phyloP scores from a whole-genome alignment of 176 grass and related monocot genomes.

The Oryza brachyantha region DNA sequence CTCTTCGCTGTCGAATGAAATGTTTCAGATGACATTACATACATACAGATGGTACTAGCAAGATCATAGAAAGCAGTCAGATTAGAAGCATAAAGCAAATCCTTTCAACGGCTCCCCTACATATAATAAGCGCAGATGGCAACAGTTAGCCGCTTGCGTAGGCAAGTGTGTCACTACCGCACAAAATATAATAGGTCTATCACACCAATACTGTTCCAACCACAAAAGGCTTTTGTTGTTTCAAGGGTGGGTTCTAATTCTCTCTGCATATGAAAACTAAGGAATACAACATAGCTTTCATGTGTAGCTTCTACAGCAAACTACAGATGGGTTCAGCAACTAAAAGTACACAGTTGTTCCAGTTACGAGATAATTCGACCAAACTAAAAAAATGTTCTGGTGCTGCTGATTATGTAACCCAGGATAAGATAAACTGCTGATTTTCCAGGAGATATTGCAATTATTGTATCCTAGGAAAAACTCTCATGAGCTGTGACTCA shows the following conservation, averaged over 20 bases:
- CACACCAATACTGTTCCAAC: conserved; percentile 30
- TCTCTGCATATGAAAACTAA: conserved; percentile 42
- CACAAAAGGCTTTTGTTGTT: conserved; percentile 21
- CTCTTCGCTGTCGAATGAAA: neutral
- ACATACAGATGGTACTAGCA: neutral
- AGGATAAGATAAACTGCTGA: conserved; percentile 11
- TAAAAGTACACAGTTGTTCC: conserved; percentile 31
- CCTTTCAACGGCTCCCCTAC: conserved; percentile 9
- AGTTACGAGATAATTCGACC: neutral
- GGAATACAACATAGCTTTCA: conserved; percentile 45
- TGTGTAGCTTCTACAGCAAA: conserved; percentile 34
- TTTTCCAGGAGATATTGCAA: conserved; percentile 5
- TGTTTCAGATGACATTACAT: neutral
- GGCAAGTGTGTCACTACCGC: conserved; percentile 22
- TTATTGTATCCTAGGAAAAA: conserved; percentile 22
- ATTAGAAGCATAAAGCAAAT: conserved; percentile 12
- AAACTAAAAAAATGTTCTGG: conserved; percentile 17
- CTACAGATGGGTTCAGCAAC: conserved; percentile 27
- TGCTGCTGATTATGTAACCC: conserved; percentile 21
- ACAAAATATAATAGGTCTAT: conserved; percentile 36
- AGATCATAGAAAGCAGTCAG: neutral
- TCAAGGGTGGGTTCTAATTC: conserved; percentile 26
- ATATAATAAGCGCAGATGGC: conserved; percentile 33
- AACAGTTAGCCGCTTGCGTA: neutral
- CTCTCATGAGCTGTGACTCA: neutral